phyloP scores from a whole-genome alignment of 2,329 filamentous ascomycete genomes.

The Clarireedia monteithiana region DNA sequence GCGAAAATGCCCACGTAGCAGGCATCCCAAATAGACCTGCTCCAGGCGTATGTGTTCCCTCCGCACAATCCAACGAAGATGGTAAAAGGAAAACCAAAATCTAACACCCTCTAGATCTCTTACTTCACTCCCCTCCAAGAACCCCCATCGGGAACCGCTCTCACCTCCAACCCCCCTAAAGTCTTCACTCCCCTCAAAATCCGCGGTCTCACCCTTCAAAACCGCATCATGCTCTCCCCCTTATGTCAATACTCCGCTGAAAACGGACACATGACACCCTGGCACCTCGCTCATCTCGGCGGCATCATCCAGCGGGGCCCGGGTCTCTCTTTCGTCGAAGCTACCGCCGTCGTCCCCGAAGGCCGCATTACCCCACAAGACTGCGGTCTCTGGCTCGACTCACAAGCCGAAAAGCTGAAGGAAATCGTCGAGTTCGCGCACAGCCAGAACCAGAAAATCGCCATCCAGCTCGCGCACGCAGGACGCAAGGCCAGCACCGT shows the following conservation, averaged over 20 bases:
- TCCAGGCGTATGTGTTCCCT: constrained; percentile 16
- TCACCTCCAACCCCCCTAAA: constrained; percentile 41
- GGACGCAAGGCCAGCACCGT: constrained; percentile 59
- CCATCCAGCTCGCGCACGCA: constrained; percentile 75
- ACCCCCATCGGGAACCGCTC: constrained; percentile 37
- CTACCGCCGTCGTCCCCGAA: constrained; percentile 65
- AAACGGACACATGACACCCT: constrained; percentile 69
- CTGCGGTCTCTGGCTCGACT: constrained; percentile 74
- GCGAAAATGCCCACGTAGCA: constrained; percentile 10
- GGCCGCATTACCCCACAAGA: constrained; percentile 81
- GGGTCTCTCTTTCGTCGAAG: constrained; percentile 68
- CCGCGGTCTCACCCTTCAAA: constrained; percentile 50
- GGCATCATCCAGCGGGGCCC: constrained; percentile 71
- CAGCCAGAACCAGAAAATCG: constrained; percentile 67
- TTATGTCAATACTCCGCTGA: constrained; percentile 61
- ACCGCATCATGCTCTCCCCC: constrained; percentile 56
- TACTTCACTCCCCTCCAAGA: constrained; percentile 42
- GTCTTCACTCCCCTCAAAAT: constrained; percentile 35
- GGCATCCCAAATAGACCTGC: constrained; percentile 22
- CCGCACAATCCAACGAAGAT: constrained; percentile 2
- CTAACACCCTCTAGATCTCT: constrained; percentile 17
- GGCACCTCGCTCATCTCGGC: constrained; percentile 76
- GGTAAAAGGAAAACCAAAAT: not conserved
- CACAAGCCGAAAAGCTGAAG: constrained; percentile 60
- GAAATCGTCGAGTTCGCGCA: constrained; percentile 72